Evolutionary conservation across 169 alveolate species (phyloP).

Genomic region (Plasmodium vinckei): DNA sequence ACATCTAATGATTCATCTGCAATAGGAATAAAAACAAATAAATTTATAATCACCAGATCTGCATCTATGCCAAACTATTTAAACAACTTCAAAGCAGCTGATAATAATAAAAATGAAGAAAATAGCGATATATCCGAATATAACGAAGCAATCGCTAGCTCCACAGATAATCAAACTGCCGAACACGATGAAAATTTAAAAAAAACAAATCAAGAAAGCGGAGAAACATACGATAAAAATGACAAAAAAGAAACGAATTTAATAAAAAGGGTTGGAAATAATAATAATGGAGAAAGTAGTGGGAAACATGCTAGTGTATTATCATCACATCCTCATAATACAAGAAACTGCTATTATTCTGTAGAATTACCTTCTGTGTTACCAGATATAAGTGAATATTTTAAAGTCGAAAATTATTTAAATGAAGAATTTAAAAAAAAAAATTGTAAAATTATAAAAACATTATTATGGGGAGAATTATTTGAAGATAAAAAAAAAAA

Average conservation of each 20-base stretch:
- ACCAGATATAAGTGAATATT: slow-evolving; percentile 34
- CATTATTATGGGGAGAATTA: slow-evolving; percentile 84
- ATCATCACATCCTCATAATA: background rate
- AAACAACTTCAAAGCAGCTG: slow-evolving; percentile 26
- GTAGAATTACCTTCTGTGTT: slow-evolving; percentile 6
- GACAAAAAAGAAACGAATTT: slow-evolving; percentile 1
- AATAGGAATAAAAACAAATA: background rate
- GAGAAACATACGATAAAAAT: slow-evolving; percentile 17
- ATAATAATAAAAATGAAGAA: slow-evolving; percentile 1
- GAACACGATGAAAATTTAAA: background rate
- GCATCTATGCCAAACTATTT: slow-evolving; percentile 55
- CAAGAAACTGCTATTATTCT: slow-evolving; percentile 5
- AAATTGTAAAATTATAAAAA: slow-evolving; percentile 75
- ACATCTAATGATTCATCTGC: slow-evolving; percentile 6
- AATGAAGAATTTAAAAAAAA: slow-evolving; percentile 75
- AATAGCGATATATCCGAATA: too few relatives aligned
- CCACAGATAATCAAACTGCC: background rate
- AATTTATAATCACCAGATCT: slow-evolving; percentile 3
- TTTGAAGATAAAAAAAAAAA: slow-evolving; percentile 87
- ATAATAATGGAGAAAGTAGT: slow-evolving; percentile 1
- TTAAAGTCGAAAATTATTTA: slow-evolving; percentile 50
- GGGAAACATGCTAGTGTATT: background rate
- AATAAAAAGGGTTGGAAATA: background rate
- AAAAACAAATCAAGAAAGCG: background rate
- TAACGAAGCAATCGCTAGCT: background rate